Evolutionary conservation across 2,329 filamentous ascomycete genomes (phyloP).

Genomic region (Podosphaera fusca): DNA sequence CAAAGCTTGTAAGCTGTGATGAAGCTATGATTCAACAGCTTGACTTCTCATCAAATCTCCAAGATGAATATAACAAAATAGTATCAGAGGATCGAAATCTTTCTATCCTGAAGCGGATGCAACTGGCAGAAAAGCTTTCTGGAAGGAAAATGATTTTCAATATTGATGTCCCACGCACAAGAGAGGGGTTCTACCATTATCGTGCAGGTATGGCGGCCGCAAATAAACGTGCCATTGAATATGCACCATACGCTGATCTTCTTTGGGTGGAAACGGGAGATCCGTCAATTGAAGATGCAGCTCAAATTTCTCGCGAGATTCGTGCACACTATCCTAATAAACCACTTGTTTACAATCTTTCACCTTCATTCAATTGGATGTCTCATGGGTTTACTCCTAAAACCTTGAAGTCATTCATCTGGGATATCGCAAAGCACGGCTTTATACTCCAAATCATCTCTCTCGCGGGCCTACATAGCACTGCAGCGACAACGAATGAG

Average conservation of each 20-base stretch:
- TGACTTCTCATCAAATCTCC: slow-evolving; percentile 34
- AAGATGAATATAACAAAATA: slow-evolving; percentile 42
- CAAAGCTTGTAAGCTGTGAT: slow-evolving; percentile 74
- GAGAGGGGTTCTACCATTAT: slow-evolving; percentile 89
- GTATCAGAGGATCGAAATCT: slow-evolving; percentile 44
- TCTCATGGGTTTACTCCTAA: slow-evolving; percentile 71
- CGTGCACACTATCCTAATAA: slow-evolving; percentile 48
- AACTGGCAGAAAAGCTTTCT: slow-evolving; percentile 43
- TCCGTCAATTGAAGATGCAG: slow-evolving; percentile 57
- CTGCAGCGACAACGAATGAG: slow-evolving; percentile 43
- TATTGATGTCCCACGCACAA: slow-evolving; percentile 79
- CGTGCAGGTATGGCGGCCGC: slow-evolving; percentile 62
- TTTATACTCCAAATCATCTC: slow-evolving; percentile 48
- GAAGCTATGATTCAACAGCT: slow-evolving; percentile 68
- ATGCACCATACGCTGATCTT: slow-evolving; percentile 79
- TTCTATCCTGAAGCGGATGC: slow-evolving; percentile 55
- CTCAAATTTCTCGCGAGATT: slow-evolving; percentile 54
- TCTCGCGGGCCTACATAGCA: slow-evolving; percentile 42
- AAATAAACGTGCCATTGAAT: slow-evolving; percentile 80
- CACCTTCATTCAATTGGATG: slow-evolving; percentile 97
- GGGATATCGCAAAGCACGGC: slow-evolving; percentile 82
- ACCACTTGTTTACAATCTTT: slow-evolving; percentile 88
- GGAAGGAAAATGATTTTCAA: slow-evolving; percentile 54
- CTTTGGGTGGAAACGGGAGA: slow-evolving; percentile 94
- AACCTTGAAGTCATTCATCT: slow-evolving; percentile 74